Base-by-base conservation (phyloP, 176 grass and related monocot genomes). In the Eragrostis curvula region DNA sequence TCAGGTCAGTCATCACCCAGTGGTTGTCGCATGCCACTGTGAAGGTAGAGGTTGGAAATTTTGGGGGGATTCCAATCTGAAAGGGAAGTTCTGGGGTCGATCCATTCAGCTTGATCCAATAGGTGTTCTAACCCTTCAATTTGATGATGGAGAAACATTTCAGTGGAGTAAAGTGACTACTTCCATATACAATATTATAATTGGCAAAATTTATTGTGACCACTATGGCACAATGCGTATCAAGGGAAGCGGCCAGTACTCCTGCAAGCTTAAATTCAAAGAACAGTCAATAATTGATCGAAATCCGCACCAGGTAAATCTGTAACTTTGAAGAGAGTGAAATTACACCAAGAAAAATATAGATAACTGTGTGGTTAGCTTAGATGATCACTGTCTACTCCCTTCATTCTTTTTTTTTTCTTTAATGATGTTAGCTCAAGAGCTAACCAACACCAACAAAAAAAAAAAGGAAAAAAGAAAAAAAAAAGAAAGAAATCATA, bases 161-260 rank as follows among this genome's bases (percentile, higher is more conserved):
- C 92, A 89, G 53, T 98, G 95, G 95, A 94, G 92, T 78, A 98
- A 98, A 88, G 95, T 98, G 55, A 98, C 95, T 40, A 98, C 95
- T 74, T 94, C 92, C 80, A 94, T 98, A 87, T 98, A 98, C 77
- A 98, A 98, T 92, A 98, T 98, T 57, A 98, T 98, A 91, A 92
- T 94, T 74, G 92, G 95, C 13, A 98, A 98, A 90, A 94, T 98
- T 83, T 98, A 98, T 76, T 94, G 95, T 86, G 95, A 98, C 30
- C 95, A 98, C 79, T 98, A 98, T 91, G 92, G 92, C 17, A 91
- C 95, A 58, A 98, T 98, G 95, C 90, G 84, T 74, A 92, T 97
- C 72, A 94, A 85, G 45, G 95, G 95, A 77, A 97, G 90, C 74
- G 86, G 92, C 8, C 80, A 92, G 25, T 97, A 94, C 78, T 97